Evolutionary conservation across 2,329 filamentous ascomycete genomes (phyloP).

Genomic region (Byssoonygena ceratinophila): DNA sequence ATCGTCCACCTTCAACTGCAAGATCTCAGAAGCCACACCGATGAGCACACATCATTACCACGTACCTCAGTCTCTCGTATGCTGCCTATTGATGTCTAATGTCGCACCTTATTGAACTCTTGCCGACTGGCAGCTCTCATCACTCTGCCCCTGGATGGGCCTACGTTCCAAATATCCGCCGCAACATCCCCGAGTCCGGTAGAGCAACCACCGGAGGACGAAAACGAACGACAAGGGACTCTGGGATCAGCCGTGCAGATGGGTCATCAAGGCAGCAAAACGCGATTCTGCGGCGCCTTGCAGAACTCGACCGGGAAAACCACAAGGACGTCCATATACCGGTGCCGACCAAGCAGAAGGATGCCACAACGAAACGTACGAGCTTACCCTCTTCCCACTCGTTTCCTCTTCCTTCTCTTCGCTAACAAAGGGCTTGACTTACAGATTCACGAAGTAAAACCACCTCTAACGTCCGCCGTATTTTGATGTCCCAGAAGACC

Average conservation of each 20-base stretch:
- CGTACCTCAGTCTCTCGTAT: neutral
- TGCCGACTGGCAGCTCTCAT: slow-evolving; percentile 56
- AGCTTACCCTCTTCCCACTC: neutral
- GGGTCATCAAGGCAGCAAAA: slow-evolving; percentile 71
- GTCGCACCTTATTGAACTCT: slow-evolving; percentile 64
- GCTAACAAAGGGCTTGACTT: neutral
- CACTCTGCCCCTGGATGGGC: slow-evolving; percentile 77
- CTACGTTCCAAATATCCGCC: slow-evolving; percentile 68
- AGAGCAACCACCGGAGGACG: slow-evolving; percentile 42
- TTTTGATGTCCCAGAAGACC: slow-evolving; percentile 41
- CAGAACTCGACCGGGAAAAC: slow-evolving; percentile 72
- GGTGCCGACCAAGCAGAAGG: slow-evolving; percentile 47
- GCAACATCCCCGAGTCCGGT: slow-evolving; percentile 40
- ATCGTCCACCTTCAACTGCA: neutral
- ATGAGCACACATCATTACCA: neutral
- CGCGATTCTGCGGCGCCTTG: slow-evolving; percentile 69
- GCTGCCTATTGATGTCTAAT: slow-evolving; percentile 28
- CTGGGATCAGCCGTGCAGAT: slow-evolving; percentile 48
- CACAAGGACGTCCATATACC: slow-evolving; percentile 61
- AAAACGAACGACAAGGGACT: slow-evolving; percentile 60
- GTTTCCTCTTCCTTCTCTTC: neutral
- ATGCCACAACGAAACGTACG: slow-evolving; percentile 35
- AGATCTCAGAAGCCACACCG: neutral
- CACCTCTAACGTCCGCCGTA: slow-evolving; percentile 39
- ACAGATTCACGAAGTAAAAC: slow-evolving; percentile 30